Percentiles rank a stretch among this genome's conserved stretches.
These are phyloP conservation scores for Trifolium subterraneum DNA, from an alignment of 306 rosid species.

Conservation along the genomic window DNA sequence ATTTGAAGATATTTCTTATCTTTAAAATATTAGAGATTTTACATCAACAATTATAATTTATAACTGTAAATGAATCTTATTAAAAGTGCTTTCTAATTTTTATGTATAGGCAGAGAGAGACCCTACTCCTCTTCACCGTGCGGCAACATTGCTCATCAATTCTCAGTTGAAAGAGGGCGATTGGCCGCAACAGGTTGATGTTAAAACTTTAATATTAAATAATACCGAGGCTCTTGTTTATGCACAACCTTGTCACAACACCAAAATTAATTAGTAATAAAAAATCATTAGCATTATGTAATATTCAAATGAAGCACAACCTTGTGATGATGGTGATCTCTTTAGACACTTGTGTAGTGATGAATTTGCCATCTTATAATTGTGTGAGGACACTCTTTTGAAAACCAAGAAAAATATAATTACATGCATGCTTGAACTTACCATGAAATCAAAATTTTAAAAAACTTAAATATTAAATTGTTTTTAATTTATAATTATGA, in stretches of 20 bases:
- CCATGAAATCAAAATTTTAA: too few relatives aligned
- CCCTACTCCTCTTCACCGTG: slow-evolving; percentile 61
- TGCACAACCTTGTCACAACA: too few relatives aligned
- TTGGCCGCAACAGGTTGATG: slow-evolving; percentile 69
- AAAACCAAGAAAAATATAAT: neutral
- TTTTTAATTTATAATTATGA: neutral
- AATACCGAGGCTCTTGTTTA: too few relatives aligned
- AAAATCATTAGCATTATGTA: too few relatives aligned
- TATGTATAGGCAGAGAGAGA: slow-evolving; percentile 59
- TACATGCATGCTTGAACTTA: neutral
- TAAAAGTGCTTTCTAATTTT: neutral
- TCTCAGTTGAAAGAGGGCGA: slow-evolving; percentile 68
- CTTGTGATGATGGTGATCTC: too few relatives aligned
- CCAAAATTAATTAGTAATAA: too few relatives aligned
- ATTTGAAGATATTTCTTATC: too few relatives aligned
- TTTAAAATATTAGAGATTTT: too few relatives aligned
- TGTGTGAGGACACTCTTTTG: neutral
- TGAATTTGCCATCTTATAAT: neutral
- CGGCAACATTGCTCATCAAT: slow-evolving; percentile 62
- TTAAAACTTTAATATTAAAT: neutral
- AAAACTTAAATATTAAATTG: too few relatives aligned
- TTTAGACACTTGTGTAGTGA: neutral
- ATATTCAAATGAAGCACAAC: too few relatives aligned
- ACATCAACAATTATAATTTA: too few relatives aligned
- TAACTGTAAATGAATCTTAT: neutral